These are phyloP conservation scores for Carex arenaria DNA, from an alignment of 202 grass and related monocot genomes.

Conservation along the genomic window DNA sequence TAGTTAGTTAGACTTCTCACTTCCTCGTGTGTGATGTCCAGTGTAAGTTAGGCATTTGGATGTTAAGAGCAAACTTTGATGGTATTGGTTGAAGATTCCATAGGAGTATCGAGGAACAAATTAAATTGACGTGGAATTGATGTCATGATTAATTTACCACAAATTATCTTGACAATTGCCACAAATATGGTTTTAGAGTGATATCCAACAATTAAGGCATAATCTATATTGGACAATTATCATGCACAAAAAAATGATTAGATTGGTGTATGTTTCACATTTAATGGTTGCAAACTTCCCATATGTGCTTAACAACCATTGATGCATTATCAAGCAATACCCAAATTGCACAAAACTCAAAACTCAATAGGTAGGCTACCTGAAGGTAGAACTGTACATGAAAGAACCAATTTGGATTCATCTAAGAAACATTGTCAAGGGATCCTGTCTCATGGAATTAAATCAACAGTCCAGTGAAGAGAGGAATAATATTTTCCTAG, in stretches of 20 bases:
- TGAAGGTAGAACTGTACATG: neutral
- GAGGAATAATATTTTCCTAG: neutral
- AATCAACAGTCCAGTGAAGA: neutral
- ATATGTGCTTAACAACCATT: neutral
- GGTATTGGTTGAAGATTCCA: neutral
- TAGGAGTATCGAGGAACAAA: neutral
- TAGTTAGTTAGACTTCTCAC: neutral
- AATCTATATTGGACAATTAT: neutral
- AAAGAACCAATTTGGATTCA: neutral
- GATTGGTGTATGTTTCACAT: neutral
- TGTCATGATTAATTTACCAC: neutral
- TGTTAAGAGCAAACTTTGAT: neutral
- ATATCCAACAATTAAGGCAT: neutral
- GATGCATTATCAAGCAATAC: neutral
- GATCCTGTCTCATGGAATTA: neutral
- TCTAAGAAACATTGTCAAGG: neutral
- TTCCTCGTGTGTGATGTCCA: neutral
- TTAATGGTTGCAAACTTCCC: neutral
- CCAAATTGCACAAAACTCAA: neutral
- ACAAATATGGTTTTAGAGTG: neutral
- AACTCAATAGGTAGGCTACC: neutral
- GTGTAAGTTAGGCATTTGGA: neutral
- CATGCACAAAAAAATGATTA: neutral
- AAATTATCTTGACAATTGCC: neutral
- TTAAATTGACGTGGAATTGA: neutral